Base-by-base conservation (phyloP, 148 eudicot genomes). In the Selenicereus undatus region DNA sequence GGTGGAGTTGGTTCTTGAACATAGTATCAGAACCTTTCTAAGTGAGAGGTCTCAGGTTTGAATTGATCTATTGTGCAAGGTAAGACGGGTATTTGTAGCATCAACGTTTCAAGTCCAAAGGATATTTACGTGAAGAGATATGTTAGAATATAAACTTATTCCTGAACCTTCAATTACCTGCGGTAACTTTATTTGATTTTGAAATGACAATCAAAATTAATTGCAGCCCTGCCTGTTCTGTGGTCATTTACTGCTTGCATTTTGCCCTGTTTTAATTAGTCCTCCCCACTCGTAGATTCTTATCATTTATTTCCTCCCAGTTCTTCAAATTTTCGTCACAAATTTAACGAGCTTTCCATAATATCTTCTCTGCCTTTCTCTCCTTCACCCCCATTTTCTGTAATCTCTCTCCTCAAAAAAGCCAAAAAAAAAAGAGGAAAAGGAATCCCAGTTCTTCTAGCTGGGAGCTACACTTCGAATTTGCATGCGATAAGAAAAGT, bases 401-500 rank as follows among this genome's bases (percentile, higher is more conserved):
- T 50, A 4, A 8, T 27, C 16, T 11, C 48, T 0, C 16, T 22
- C 68, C 62, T 56, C 62, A 5, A 56, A 64, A 8, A n/a, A 7
- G 27, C 68, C 68, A 24, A 52, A 52, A 30, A 50, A 48, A 48
- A 48, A 5, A 48, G 7, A 48, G 7, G 7, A 48, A 48, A 48
- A 74, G 48, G 20, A 74, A 2, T 43, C 21, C 17, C 7, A 39
- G 12, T 73, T 43, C 62, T 48, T 75, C 20, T 22, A 13, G 54
- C n/a, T n/a, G n/a, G n/a, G n/a, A n/a, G n/a, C 50, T 26, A 43
- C 30, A 73, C 12, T 52, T 27, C 21, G 36, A 48, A 21, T 27
- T 56, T 56, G 69, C 76, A 79, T 71, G 81, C 54, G 68, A 79
- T 1, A 1, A 79, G 30, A 58, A 76, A 70, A 13, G 24, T 79